A percentile compares a stretch with the other conserved stretches of the same genome.
phyloP scores from a whole-genome alignment of 805 yeast genomes.

The Nakazawaea anatomiae region DNA sequence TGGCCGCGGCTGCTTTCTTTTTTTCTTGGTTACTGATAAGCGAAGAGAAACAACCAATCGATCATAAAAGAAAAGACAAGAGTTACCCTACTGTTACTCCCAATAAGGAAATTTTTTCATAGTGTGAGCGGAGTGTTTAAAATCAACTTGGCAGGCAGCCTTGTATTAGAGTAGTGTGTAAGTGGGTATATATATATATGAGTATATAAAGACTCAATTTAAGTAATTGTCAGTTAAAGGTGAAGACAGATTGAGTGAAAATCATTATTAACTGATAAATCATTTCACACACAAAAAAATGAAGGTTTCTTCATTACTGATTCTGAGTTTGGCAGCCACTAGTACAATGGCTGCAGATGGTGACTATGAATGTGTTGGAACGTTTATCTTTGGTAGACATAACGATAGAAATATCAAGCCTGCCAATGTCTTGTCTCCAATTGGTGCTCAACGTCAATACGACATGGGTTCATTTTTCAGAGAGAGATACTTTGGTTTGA shows the following conservation, averaged over 20 bases:
- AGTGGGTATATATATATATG: too few relatives aligned
- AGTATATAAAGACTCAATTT: too few relatives aligned
- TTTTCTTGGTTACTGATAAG: too few relatives aligned
- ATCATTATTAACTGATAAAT: background rate
- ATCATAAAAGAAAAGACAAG: background rate
- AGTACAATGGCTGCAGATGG: conserved; percentile 18
- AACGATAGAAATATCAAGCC: conserved; percentile 45
- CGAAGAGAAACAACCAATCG: too few relatives aligned
- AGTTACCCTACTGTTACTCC: conserved; percentile 1
- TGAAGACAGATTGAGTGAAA: too few relatives aligned
- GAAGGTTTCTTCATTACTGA: background rate
- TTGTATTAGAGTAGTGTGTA: too few relatives aligned
- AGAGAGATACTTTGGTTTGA: conserved; percentile 35
- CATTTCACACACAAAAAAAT: background rate
- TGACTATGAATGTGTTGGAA: conserved; percentile 29
- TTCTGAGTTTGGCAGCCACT: conserved; percentile 3
- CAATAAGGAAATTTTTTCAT: background rate
- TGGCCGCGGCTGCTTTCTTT: too few relatives aligned
- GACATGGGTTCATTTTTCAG: conserved; percentile 34
- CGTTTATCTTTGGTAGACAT: conserved; percentile 42
- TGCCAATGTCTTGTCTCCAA: conserved; percentile 34
- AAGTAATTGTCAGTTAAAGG: too few relatives aligned
- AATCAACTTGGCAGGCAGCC: too few relatives aligned
- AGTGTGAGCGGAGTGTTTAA: background rate
- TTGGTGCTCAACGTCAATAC: conserved; percentile 33